Conservation (phyloP, 2,329 filamentous ascomycete genomes). For the Dactylellina leptospora region DNA sequence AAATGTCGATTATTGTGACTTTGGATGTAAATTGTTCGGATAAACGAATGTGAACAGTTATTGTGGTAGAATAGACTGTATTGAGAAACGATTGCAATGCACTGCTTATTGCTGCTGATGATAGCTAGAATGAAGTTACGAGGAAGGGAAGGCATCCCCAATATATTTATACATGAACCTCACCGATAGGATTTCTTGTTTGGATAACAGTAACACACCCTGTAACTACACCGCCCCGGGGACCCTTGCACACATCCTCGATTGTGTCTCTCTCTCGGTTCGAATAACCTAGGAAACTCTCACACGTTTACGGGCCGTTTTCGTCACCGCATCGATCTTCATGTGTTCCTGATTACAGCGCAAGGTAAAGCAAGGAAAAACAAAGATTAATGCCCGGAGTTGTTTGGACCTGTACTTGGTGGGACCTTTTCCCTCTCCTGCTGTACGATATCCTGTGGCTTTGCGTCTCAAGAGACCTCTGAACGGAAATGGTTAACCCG, state of each 20-base stretch:
- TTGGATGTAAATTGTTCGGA: too few species aligned
- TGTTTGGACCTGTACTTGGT: not conserved
- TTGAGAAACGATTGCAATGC: too few species aligned
- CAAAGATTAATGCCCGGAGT: slow-evolving; percentile 10
- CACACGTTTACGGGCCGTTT: slow-evolving; percentile 1
- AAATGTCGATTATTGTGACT: too few species aligned
- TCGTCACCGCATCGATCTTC: not conserved
- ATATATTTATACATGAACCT: not conserved
- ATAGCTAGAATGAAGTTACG: not conserved
- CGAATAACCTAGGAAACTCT: not conserved
- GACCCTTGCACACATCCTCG: too few species aligned
- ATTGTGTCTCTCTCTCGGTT: not conserved
- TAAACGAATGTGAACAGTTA: too few species aligned
- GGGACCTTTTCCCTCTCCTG: not conserved
- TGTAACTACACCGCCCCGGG: too few species aligned
- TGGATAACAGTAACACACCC: not conserved
- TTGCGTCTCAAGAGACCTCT: too few species aligned
- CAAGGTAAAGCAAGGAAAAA: too few species aligned
- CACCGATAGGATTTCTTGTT: not conserved
- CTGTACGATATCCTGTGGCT: too few species aligned
- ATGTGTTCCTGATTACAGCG: not conserved
- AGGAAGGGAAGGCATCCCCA: not conserved
- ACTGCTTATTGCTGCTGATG: too few species aligned
- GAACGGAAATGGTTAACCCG: too few species aligned
- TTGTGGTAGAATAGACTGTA: too few species aligned